phyloP scores from a whole-genome alignment of 2,329 filamentous ascomycete species.

The Stachybotrys elegans region DNA sequence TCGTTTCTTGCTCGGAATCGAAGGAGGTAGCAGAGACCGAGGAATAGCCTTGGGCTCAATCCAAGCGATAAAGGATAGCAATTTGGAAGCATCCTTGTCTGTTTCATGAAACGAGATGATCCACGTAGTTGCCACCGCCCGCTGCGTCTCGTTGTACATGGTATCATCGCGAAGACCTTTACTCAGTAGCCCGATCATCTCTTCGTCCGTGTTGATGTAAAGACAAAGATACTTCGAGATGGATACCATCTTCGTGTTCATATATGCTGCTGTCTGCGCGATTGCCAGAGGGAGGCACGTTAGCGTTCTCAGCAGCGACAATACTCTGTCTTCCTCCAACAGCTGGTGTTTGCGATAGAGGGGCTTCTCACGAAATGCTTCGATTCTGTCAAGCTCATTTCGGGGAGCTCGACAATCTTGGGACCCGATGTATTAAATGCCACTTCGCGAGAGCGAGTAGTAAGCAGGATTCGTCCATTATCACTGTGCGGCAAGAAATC shows the following conservation, averaged over 20 bases:
- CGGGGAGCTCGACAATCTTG: too few species aligned
- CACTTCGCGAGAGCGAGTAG: not conserved
- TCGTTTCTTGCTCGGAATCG: constrained; percentile 13
- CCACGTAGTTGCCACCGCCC: constrained; percentile 28
- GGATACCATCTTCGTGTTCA: constrained; percentile 21
- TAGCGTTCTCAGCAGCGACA: constrained; percentile 28
- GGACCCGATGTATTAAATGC: too few species aligned
- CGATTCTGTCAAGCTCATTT: too few species aligned
- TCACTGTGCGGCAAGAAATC: not conserved
- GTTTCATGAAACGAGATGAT: constrained; percentile 32
- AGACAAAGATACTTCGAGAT: constrained; percentile 23
- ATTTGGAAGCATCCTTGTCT: constrained; percentile 23
- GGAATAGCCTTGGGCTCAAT: constrained; percentile 36
- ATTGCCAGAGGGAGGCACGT: constrained; percentile 34
- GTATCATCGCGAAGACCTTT: constrained; percentile 26
- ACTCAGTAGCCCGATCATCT: constrained; percentile 21
- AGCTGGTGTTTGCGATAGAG: too few species aligned
- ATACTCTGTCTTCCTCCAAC: too few species aligned
- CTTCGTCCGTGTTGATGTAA: constrained; percentile 17
- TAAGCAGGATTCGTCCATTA: not conserved
- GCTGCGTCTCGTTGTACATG: constrained; percentile 19
- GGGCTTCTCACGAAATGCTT: too few species aligned
- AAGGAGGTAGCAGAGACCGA: constrained; percentile 24
- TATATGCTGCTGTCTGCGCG: constrained; percentile 30
- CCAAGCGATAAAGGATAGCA: constrained; percentile 35